These are phyloP conservation scores for Manihot esculenta DNA, from an alignment of 441 rosid genomes.

Conservation along the genomic window DNA sequence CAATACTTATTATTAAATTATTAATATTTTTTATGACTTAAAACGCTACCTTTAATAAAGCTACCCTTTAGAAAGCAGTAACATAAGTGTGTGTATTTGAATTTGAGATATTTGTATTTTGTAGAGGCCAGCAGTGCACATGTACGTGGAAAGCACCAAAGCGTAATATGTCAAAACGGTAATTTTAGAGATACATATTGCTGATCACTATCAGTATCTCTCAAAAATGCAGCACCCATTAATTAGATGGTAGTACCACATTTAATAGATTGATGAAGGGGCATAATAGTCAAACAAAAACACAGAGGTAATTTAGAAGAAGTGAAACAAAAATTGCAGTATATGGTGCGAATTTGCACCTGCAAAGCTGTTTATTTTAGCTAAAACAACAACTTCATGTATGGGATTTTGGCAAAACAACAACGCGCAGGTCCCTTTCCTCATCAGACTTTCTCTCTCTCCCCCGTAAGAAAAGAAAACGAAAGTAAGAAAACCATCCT, in stretches of 20 bases:
- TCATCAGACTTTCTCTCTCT: conserved; percentile 24
- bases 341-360: conserved; percentile 34
- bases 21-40: too few species aligned
- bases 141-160: background rate
- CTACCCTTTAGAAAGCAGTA: too few species aligned
- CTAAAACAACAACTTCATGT: conserved; percentile 44
- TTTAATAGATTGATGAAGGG: background rate
- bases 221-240: background rate
- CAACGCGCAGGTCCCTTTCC: conserved; percentile 43
- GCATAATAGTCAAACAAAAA: conserved; percentile 5
- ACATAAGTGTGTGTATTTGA: too few species aligned
- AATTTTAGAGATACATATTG: background rate
- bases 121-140: background rate
- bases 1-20: too few species aligned
- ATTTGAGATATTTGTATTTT: conserved; percentile 24
- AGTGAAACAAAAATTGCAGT: conserved; percentile 22
- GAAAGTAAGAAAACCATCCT: background rate
- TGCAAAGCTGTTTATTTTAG: conserved; percentile 51
- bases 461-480: background rate
- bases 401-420: conserved; percentile 36
- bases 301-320: background rate
- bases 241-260: background rate
- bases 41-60: too few species aligned
- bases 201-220: background rate
- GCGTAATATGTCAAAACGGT: background rate